A percentile compares a stretch with the other conserved stretches of the same genome.
Conservation (phyloP, 2,329 filamentous ascomycete species). For the Calonectria ilicicola region DNA sequence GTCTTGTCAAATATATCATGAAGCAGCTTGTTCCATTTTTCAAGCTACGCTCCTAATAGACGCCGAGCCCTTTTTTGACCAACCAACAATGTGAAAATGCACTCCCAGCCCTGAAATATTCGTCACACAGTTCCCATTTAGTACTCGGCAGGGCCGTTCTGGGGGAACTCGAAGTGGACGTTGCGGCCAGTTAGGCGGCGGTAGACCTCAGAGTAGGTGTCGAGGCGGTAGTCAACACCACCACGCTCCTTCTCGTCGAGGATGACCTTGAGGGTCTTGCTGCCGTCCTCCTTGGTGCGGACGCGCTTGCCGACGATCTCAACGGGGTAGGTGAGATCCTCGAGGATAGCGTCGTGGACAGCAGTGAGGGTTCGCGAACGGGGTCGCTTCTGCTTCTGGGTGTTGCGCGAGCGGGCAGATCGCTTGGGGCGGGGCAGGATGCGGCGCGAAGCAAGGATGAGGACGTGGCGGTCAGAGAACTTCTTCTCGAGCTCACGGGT, state of each 20-base stretch:
- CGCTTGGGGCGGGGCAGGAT: slow-evolving; percentile 99
- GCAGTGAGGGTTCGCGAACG: slow-evolving; percentile 97
- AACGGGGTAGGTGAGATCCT: slow-evolving; percentile 98
- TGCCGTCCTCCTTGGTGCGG: slow-evolving; percentile 98
- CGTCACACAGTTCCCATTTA: slow-evolving; percentile 62
- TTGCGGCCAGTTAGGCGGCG: slow-evolving; percentile 95
- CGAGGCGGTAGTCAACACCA: slow-evolving; percentile 98
- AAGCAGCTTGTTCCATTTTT: slow-evolving; percentile 59
- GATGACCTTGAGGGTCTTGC: slow-evolving; percentile 98
- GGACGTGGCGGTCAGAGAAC: slow-evolving; percentile 99
- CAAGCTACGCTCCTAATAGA: slow-evolving; percentile 63
- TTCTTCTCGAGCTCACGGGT: slow-evolving; percentile 99
- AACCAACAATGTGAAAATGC: slow-evolving; percentile 52
- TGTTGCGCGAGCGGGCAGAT: slow-evolving; percentile 95
- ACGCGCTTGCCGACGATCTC: slow-evolving; percentile 99
- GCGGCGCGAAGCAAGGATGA: slow-evolving; percentile 98
- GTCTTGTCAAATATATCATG: slow-evolving; percentile 51
- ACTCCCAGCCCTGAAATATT: slow-evolving; percentile 45
- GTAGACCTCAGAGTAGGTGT: slow-evolving; percentile 99
- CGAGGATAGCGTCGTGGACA: slow-evolving; percentile 98
- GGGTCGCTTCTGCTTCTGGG: slow-evolving; percentile 98
- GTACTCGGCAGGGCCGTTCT: slow-evolving; percentile 82
- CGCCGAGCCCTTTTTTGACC: slow-evolving; percentile 61
- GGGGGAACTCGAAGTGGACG: slow-evolving; percentile 99
- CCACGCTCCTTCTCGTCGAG: slow-evolving; percentile 99